phyloP scores from a whole-genome alignment of 192 early-diverging fungal genomes.

The Coemansia sp. region DNA sequence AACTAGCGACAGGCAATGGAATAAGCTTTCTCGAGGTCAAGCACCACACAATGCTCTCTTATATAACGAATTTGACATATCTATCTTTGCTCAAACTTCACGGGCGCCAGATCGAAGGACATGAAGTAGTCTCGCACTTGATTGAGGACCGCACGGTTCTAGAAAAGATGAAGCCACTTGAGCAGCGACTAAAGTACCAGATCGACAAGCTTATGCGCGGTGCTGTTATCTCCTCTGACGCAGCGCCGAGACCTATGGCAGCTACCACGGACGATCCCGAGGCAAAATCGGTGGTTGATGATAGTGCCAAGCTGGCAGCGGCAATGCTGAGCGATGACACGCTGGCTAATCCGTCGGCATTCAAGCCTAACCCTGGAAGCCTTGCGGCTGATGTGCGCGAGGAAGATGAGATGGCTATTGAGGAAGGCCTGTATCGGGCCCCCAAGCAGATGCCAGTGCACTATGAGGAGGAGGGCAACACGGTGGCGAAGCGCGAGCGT shows the following conservation, averaged over 20 bases:
- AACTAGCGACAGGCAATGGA: slow-evolving; percentile 75
- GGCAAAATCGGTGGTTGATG: slow-evolving; percentile 17
- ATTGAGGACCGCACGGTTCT: slow-evolving; percentile 84
- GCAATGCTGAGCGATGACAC: slow-evolving; percentile 41
- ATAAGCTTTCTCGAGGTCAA: slow-evolving; percentile 92
- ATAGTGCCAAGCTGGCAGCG: slow-evolving; percentile 54
- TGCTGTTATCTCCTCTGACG: slow-evolving; percentile 59
- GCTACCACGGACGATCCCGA: slow-evolving; percentile 37
- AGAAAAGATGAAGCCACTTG: slow-evolving; percentile 93
- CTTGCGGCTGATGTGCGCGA: slow-evolving; percentile 46
- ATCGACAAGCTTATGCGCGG: slow-evolving; percentile 90
- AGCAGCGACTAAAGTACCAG: slow-evolving; percentile 94
- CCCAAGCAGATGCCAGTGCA: slow-evolving; percentile 85
- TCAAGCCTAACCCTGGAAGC: slow-evolving; percentile 86
- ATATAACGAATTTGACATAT: slow-evolving; percentile 80
- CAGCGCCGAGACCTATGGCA: slow-evolving; percentile 4
- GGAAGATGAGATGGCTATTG: slow-evolving; percentile 36
- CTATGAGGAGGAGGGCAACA: slow-evolving; percentile 74
- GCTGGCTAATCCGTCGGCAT: slow-evolving; percentile 80
- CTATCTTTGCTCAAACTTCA: slow-evolving; percentile 78
- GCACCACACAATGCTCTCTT: slow-evolving; percentile 83
- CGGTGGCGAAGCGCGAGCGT: slow-evolving; percentile 62
- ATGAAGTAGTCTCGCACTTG: slow-evolving; percentile 68
- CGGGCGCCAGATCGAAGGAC: slow-evolving; percentile 66
- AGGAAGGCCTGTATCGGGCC: slow-evolving; percentile 78